Conservation (phyloP, 2,329 filamentous ascomycete genomes). For the Byssothecium circinans region DNA sequence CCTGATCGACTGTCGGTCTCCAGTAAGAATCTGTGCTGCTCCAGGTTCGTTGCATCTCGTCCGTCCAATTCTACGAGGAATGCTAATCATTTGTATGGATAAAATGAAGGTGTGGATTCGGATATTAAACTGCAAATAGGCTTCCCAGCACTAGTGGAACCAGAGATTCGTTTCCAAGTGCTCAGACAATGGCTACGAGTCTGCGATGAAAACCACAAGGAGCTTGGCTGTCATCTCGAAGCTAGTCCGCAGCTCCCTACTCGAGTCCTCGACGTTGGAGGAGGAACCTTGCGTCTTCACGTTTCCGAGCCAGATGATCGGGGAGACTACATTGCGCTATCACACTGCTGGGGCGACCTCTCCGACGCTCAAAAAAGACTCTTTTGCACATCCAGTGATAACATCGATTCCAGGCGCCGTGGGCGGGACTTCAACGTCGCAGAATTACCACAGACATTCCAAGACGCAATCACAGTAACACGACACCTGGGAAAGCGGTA, state of each 20-base stretch:
- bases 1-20: no score
- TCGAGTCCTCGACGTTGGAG: conserved; percentile 9
- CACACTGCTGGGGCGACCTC: conserved; percentile 12
- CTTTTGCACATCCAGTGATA: conserved; percentile 3
- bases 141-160: no score
- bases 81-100: no score
- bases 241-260: conserved; percentile 1
- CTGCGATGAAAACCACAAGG: no score
- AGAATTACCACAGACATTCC: conserved; percentile 21
- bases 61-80: no score
- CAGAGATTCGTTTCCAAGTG: no score
- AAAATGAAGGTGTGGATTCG: no score
- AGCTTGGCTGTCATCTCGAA: background rate
- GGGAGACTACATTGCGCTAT: conserved; percentile 12
- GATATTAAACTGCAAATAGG: no score
- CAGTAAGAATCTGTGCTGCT: no score
- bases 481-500: conserved; percentile 16
- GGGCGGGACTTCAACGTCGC: background rate
- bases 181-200: no score
- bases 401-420: background rate
- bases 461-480: conserved; percentile 18
- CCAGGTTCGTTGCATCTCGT: no score
- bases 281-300: background rate
- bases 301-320: background rate
- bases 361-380: conserved; percentile 2